Evolutionary conservation across 164 flowering plant species (phyloP), one percentile per base, ranked within the genome.

Genomic region (Saururus chinensis): DNA sequence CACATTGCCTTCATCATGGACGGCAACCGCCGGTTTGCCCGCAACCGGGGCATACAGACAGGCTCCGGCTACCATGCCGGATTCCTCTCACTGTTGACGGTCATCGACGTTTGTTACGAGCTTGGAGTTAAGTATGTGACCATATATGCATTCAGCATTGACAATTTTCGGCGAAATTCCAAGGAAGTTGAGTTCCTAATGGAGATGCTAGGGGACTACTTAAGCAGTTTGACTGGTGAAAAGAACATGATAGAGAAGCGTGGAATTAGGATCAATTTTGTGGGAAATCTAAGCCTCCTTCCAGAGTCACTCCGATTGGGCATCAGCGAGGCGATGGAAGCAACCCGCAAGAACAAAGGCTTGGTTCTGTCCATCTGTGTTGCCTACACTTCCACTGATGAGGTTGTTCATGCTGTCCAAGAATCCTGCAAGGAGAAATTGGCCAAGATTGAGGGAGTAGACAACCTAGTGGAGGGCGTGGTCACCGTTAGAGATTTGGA

Each of bases 131-230:
- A 78, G 68, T 79, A 86, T 66, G 77, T 83, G 1, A 82, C 95
- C 0, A 60, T 86, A 1, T 87, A 78, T 58, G 90, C 95, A 51
- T 90, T 90, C 76, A 87, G 95, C 80, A 84, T 88, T n/a, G 95
- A 90, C 25, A 90, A 88, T 67, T 88, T 85, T 74, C 81, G 73
- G 52, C 64, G 95, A 61, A 21, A 63, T 9, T 89, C 92, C 0
- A 76, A 84, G 1, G 90, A 90, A 66, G 89, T 90, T 54, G 69
- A 75, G 21, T 25, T 23, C 13, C 56, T 83, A 52, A 83, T 88
- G 95, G 76, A 80, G 19, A 64, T 91, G 60, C 65, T 86, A 74
- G 68, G 51, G n/a, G 91, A 86, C 52, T 88, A 88, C 70, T 78
- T 88, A 17, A 77, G 84, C 23, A 80, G 59, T 14, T 66, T 88